A percentile compares a stretch with the other conserved stretches of the same genome.
These are phyloP conservation scores for Tolypocladium endophyticum DNA, from an alignment of 2,329 filamentous ascomycete species.

Conservation along the genomic window DNA sequence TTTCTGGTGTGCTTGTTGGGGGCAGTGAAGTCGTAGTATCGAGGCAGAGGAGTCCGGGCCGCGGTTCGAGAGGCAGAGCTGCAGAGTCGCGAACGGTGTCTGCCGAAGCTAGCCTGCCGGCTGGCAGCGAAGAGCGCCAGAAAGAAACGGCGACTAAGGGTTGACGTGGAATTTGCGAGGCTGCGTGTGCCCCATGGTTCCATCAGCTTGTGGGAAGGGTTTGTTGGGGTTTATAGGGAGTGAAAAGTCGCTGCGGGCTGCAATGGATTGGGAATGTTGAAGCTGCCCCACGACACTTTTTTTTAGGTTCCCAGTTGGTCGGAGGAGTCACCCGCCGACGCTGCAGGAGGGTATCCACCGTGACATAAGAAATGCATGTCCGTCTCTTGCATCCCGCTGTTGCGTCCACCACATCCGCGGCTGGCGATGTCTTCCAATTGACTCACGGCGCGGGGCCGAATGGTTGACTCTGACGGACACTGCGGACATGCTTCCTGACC, in stretches of 20 bases:
- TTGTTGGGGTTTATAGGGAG: not conserved
- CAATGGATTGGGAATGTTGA: not conserved
- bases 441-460: not conserved
- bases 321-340: not conserved
- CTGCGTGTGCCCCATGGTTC: conserved; percentile 16
- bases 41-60: not conserved
- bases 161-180: conserved; percentile 5
- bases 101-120: not conserved
- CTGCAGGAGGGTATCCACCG: not conserved
- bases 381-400: too few relatives aligned
- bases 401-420: not conserved
- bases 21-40: not conserved
- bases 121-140: not conserved
- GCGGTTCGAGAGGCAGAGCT: not conserved
- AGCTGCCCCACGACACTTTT: conserved; percentile 6
- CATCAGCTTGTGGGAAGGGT: conserved; percentile 10
- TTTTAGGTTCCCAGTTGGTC: not conserved
- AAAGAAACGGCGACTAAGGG: conserved; percentile 1
- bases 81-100: not conserved
- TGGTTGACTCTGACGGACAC: not conserved
- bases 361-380: too few relatives aligned
- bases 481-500: not conserved
- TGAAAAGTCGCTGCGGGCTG: not conserved
- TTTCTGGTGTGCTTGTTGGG: too few relatives aligned
- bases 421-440: not conserved